Conservation (phyloP, 2,329 filamentous ascomycete species). For the Fusarium sp. region DNA sequence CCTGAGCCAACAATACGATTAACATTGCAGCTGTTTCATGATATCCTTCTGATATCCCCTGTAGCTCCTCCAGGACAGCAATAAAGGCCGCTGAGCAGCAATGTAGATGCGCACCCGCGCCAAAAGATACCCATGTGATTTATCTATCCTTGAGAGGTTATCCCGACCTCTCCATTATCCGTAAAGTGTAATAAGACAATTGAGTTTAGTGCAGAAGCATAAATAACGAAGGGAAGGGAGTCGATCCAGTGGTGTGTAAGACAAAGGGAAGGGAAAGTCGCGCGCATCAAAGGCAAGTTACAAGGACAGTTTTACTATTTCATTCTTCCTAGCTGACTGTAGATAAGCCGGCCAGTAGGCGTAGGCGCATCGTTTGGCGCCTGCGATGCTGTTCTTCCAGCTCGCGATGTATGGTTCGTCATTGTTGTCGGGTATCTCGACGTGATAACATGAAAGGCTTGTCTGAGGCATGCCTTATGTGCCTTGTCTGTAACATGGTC, state of each 20-base stretch:
- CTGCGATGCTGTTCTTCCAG: conserved; percentile 22
- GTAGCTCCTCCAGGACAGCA: conserved; percentile 31
- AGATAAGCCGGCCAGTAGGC: conserved; percentile 23
- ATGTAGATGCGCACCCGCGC: conserved; percentile 31
- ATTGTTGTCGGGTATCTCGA: conserved; percentile 35
- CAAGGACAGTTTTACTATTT: conserved; percentile 39
- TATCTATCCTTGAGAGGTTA: conserved; percentile 39
- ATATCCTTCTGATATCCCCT: conserved; percentile 23
- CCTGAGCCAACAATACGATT: conserved; percentile 29
- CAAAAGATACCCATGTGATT: conserved; percentile 29
- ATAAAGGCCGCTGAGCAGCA: background rate
- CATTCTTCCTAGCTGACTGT: conserved; percentile 34
- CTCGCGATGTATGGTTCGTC: conserved; percentile 29
- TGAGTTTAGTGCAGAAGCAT: conserved; percentile 33
- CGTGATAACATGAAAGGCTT: conserved; percentile 37
- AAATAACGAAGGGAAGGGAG: conserved; percentile 24
- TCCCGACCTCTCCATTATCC: conserved; percentile 41
- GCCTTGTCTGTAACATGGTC: conserved; percentile 13
- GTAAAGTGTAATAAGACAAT: conserved; percentile 38
- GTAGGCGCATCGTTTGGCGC: conserved; percentile 15
- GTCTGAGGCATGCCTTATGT: conserved; percentile 3
- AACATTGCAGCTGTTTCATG: conserved; percentile 32
- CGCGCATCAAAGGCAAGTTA: conserved; percentile 17
- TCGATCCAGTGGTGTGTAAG: conserved; percentile 39
- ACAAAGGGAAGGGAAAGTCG: conserved; percentile 43